Conservation (phyloP, 192 early-diverging fungal genomes). For the Blastocladiella britannica region DNA sequence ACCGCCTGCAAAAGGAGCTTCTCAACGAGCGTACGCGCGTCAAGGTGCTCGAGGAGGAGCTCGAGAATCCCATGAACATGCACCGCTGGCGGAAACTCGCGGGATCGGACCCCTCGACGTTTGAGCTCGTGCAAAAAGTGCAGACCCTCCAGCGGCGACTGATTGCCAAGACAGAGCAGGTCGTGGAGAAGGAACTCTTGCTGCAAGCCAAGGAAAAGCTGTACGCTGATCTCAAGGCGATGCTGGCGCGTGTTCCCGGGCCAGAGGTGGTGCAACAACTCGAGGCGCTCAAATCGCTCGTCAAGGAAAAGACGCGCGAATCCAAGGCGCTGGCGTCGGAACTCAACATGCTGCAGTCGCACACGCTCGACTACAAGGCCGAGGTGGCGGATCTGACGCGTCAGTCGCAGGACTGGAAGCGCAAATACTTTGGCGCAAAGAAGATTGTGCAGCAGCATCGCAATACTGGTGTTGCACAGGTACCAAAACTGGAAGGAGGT, state of each 20-base stretch:
- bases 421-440: slow-evolving; percentile 18
- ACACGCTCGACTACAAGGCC: slow-evolving; percentile 39
- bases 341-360: slow-evolving; percentile 42
- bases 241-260: slow-evolving; percentile 30
- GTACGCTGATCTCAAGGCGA: slow-evolving; percentile 33
- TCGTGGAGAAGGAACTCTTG: slow-evolving; percentile 36
- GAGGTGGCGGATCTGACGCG: slow-evolving; percentile 31
- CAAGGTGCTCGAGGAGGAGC: slow-evolving; percentile 40
- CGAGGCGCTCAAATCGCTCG: slow-evolving; percentile 22
- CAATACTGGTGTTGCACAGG: no score
- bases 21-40: slow-evolving; percentile 32
- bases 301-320: slow-evolving; percentile 26
- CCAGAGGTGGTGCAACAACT: slow-evolving; percentile 33
- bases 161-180: slow-evolving; percentile 38
- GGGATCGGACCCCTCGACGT: slow-evolving; percentile 35
- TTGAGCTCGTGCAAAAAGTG: slow-evolving; percentile 36
- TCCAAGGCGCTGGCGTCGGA: slow-evolving; percentile 36
- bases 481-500: no score
- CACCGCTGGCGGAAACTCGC: slow-evolving; percentile 38
- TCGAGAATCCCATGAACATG: slow-evolving; percentile 41
- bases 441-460: neutral
- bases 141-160: slow-evolving; percentile 36
- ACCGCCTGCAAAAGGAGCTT: slow-evolving; percentile 31
- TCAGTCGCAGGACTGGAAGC: slow-evolving; percentile 33
- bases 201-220: slow-evolving; percentile 35